Evolutionary conservation across 2,329 filamentous ascomycete species (phyloP), one percentile per base, ranked within the genome.

Genomic region (Cladophialophora yegresii): DNA sequence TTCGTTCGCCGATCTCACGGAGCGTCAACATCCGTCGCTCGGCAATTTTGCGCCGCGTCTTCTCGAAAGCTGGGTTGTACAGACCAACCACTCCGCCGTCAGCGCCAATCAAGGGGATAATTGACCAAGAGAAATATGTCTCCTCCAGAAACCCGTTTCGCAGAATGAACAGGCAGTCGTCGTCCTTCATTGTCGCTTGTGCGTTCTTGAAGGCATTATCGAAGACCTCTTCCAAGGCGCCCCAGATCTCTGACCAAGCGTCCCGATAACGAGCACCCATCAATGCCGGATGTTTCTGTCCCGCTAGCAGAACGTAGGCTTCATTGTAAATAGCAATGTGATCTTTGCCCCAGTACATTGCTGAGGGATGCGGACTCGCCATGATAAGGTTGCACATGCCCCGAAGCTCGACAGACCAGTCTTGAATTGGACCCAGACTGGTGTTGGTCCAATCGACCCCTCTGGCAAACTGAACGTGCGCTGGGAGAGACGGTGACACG

Each of bases 331-430:
- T 88, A 8, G 85, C 83, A 20, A 87, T 84, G 45, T 85, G 80
- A 12, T 92, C 87, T 1, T 82, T 80, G 0, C 90, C 90, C 90
- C 91, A 93, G 74, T 93, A 93, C 82, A 92, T 86, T 7, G 89
- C 88, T 4, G 87, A 86, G 1, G 89, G 88, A 72, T 92, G 87
- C 10, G 89, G 89, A 64, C 85, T 89, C 13, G 85, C 88, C 89
- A 95, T 92, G 70, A 96, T 86, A 50, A 93, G 77, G 74, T 93
- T 93, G 56, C 89, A 88, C 87, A 93, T 91, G 67, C 87, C 85
- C 60, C 91, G 84, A 55, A 95, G 77, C 70, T 92, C 89, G 32
- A 84, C 78, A 0, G 84, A 79, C 90, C 91, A 96, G 54, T 81
- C 78, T 67, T 90, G 88, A 22, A 95, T 91, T 0, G 90, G 89